phyloP scores from a whole-genome alignment of 208 protist genomes.

The Strigomonas culicis region DNA sequence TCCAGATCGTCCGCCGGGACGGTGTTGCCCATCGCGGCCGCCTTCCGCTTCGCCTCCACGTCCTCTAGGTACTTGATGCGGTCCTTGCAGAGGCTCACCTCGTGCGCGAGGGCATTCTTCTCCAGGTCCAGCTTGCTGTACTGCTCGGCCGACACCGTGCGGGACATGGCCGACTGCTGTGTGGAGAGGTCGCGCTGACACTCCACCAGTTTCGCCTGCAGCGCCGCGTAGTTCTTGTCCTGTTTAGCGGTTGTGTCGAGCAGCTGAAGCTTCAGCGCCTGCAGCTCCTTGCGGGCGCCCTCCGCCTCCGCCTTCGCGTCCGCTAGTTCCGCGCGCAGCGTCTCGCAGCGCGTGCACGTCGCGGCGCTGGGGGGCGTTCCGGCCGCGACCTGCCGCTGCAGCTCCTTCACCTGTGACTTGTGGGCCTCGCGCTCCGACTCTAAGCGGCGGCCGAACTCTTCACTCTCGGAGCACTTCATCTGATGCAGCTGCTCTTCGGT shows the following conservation, averaged over 20 bases:
- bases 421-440: conserved; percentile 12
- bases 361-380: background rate
- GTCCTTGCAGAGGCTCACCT: conserved; percentile 32
- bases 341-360: conserved; percentile 4
- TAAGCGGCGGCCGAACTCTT: conserved; percentile 11
- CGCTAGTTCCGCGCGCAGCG: background rate
- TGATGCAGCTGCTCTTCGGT: conserved; percentile 46
- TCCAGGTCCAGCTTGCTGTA: conserved; percentile 34
- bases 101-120: conserved; percentile 33
- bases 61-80: conserved; percentile 35
- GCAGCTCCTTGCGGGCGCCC: conserved; percentile 17
- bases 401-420: conserved; percentile 26
- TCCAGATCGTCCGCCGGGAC: conserved; percentile 19
- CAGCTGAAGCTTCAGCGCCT: conserved; percentile 21
- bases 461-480: conserved; percentile 37
- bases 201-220: conserved; percentile 41
- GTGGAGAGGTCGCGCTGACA: conserved; percentile 23
- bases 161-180: conserved; percentile 26
- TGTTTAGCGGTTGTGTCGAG: conserved; percentile 25
- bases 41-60: background rate
- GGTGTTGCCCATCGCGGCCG: background rate
- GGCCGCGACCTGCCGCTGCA: background rate
- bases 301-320: conserved; percentile 1
- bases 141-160: conserved; percentile 25
- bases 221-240: conserved; percentile 29